phyloP scores from a whole-genome alignment of 208 protist species.

The Trypanosoma conorhini region DNA sequence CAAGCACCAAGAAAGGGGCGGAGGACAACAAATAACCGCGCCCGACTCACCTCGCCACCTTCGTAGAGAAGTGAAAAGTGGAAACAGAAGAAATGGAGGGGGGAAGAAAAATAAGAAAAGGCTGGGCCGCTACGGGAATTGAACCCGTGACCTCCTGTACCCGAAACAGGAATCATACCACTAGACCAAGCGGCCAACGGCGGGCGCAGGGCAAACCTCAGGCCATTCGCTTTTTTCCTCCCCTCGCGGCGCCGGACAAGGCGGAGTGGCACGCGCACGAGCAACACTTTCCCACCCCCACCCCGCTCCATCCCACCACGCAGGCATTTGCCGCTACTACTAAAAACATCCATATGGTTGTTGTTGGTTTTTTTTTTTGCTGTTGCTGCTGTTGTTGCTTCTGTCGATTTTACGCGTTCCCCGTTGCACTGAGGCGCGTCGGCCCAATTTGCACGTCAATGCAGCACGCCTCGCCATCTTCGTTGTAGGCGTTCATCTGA shows the following conservation, averaged over 20 bases:
- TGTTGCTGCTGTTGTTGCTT: neutral
- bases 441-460: conserved; percentile 77
- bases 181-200: conserved; percentile 88
- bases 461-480: conserved; percentile 57
- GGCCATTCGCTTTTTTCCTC: no score
- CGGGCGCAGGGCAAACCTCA: neutral
- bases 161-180: conserved; percentile 95
- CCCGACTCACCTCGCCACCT: no score
- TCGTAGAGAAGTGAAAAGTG: no score
- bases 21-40: no score
- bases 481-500: conserved; percentile 81
- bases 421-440: conserved; percentile 45
- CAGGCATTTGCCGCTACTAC: neutral
- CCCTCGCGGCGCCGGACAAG: no score
- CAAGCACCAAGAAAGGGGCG: no score
- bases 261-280: no score
- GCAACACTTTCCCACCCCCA: no score
- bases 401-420: neutral
- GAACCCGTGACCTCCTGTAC: conserved; percentile 94
- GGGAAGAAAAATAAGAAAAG: no score
- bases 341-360: conserved; percentile 1
- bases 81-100: no score
- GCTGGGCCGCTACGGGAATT: conserved; percentile 91
- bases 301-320: neutral
- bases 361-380: neutral